phyloP scores from a whole-genome alignment of 176 grass and related monocot genomes.

The Dactylis glomerata region DNA sequence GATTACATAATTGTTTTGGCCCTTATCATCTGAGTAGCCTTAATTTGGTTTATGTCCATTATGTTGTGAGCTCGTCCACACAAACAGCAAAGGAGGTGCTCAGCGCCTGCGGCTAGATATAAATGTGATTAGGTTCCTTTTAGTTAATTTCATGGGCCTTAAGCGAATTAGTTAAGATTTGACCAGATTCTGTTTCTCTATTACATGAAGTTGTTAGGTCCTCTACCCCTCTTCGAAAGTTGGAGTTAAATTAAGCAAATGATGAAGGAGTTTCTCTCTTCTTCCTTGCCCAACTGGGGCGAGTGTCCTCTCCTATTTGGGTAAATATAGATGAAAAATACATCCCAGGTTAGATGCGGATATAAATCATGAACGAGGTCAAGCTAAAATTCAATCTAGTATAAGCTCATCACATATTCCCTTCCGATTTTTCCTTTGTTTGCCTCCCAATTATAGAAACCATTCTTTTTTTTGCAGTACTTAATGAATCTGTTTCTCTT shows the following conservation, averaged over 20 bases:
- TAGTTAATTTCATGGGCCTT: conserved; percentile 1
- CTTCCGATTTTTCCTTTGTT: not conserved
- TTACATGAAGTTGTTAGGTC: not conserved
- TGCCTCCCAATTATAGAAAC: not conserved
- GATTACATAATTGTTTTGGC: not conserved
- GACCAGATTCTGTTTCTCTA: not conserved
- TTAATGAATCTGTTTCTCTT: not conserved
- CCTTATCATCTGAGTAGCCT: conserved; percentile 18
- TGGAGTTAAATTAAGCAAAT: not conserved
- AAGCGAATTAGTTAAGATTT: not conserved
- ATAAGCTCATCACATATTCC: not conserved
- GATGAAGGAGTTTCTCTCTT: not conserved
- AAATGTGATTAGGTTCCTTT: not conserved
- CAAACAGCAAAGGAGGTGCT: not conserved
- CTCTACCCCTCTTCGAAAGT: not conserved
- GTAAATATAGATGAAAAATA: not conserved
- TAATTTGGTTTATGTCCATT: conserved; percentile 12
- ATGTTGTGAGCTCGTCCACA: not conserved
- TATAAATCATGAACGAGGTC: not conserved
- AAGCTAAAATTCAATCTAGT: conserved; percentile 7
- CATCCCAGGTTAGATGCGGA: not conserved
- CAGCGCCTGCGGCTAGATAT: not conserved
- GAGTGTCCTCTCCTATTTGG: not conserved
- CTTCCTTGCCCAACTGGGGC: not conserved
- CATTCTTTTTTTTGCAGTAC: not conserved